Percentiles rank a stretch among this genome's conserved stretches.
phyloP scores from a whole-genome alignment of 2,329 filamentous ascomycete species.

The Monilinia polystroma region DNA sequence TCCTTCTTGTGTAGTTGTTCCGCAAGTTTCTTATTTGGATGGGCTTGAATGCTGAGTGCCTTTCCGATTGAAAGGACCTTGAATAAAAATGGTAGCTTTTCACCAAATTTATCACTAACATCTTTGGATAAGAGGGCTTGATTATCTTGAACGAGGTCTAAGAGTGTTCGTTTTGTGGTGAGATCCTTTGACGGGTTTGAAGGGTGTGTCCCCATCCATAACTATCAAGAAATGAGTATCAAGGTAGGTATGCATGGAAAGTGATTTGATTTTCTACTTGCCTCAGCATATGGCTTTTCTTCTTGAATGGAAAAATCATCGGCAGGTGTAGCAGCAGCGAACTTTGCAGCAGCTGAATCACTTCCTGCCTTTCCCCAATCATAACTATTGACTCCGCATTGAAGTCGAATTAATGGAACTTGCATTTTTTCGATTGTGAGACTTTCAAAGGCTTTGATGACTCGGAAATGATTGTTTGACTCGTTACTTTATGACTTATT shows the following conservation, averaged over 20 bases:
- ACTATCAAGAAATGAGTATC: constrained; percentile 49
- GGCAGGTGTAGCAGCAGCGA: constrained; percentile 79
- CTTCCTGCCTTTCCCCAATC: constrained; percentile 96
- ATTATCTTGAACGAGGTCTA: constrained; percentile 87
- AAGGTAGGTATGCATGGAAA: constrained; percentile 42
- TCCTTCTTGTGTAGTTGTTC: constrained; percentile 84
- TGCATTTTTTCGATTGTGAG: constrained; percentile 33
- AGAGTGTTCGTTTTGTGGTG: constrained; percentile 76
- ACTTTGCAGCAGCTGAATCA: constrained; percentile 84
- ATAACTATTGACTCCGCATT: constrained; percentile 95
- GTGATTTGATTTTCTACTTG: constrained; percentile 40
- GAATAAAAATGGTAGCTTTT: constrained; percentile 92
- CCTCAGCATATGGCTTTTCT: constrained; percentile 93
- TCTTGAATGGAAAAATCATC: constrained; percentile 73
- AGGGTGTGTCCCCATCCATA: constrained; percentile 99
- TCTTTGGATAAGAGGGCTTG: constrained; percentile 73
- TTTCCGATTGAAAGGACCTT: constrained; percentile 97
- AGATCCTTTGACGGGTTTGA: constrained; percentile 92
- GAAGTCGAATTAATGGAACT: constrained; percentile 79
- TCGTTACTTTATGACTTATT: too few species aligned
- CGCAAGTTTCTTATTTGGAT: constrained; percentile 92
- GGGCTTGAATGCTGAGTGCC: constrained; percentile 93
- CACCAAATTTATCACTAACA: constrained; percentile 71
- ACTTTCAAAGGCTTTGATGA: background rate
- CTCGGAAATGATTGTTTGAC: too few species aligned